Conservation (phyloP, 768 basidiomycete genomes). For the Lactarius vividus region DNA sequence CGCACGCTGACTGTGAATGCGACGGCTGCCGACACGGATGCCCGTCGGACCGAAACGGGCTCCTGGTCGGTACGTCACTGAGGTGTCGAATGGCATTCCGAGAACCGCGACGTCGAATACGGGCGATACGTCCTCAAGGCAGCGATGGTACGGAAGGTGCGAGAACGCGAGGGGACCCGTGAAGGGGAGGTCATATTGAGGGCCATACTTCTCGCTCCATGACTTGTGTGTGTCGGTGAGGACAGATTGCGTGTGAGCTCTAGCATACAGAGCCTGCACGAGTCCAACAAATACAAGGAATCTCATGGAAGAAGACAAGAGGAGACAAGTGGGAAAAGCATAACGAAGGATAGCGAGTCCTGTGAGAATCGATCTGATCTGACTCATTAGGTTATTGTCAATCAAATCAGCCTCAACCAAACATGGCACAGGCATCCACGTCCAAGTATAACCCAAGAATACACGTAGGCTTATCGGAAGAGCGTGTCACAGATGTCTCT, state of each 20-base stretch:
- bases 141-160: slow-evolving; percentile 70
- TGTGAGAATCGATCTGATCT: neutral
- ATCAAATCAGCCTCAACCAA: too few relatives aligned
- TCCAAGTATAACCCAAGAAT: slow-evolving; percentile 41
- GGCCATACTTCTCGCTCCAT: slow-evolving; percentile 75
- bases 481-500: slow-evolving; percentile 75
- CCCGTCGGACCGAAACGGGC: slow-evolving; percentile 87
- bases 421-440: slow-evolving; percentile 18
- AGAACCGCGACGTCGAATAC: slow-evolving; percentile 75
- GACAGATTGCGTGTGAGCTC: slow-evolving; percentile 10
- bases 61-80: slow-evolving; percentile 50
- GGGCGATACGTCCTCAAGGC: slow-evolving; percentile 55
- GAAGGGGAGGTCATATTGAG: slow-evolving; percentile 69
- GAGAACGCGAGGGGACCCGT: slow-evolving; percentile 83
- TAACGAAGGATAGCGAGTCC: too few relatives aligned
- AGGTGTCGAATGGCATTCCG: slow-evolving; percentile 79
- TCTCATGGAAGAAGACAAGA: slow-evolving; percentile 3
- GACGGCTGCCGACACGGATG: slow-evolving; percentile 75
- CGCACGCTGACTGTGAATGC: slow-evolving; percentile 56
- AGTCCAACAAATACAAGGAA: neutral
- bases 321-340: neutral
- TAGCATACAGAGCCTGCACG: neutral
- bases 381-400: neutral
- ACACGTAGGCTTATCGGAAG: slow-evolving; percentile 67
- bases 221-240: slow-evolving; percentile 2